Base-by-base conservation (phyloP, 306 rosid species). In the Dryas drummondii region DNA sequence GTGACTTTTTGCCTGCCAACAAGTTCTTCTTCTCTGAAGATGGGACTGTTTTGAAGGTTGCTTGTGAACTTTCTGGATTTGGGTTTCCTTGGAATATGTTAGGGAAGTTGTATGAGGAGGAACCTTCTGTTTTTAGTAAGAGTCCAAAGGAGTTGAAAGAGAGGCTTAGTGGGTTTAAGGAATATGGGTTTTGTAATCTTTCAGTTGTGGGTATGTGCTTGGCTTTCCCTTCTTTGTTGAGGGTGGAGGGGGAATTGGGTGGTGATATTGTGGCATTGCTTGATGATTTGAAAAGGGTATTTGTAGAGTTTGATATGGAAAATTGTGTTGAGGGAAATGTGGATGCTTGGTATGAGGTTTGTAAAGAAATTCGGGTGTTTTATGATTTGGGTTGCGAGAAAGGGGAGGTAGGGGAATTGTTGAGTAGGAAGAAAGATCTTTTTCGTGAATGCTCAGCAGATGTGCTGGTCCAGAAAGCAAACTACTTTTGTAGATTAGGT, bases 11-110 rank as follows among this genome's bases (percentile, higher is more conserved):
- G 73, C 97, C 93, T 6, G 59, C 71, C 4, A 73, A 86, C 32
- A 93, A 89, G 82, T 91, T 89, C 73, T 93, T 93, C 71, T 82
- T 93, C 32, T 83, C 84, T 1, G 97, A 93, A 40, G 98, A 89
- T 78, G 79, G 52, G 22, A 58, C 84, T 15, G 73, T 87, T 74
- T 63, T 93, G 27, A 72, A 79, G 81, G 84, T 86, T 22, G 91
- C 98, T 66, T 79, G 76, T 85, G 87, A 73, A 0, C 97, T 93
- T 16, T 75, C 61, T 4, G 89, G 67, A 22, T 93, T 82, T 64
- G 98, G 98, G 69, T 91, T 93, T 79, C 98, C 97, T 0, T 93
- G 98, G 98, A 84, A 80, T 53, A 85, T 16, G 82, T 76, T 93
- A 66, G 98, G 98, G 57, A 63, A 70, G 53, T 17, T 93, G 81